Percentiles rank a stretch among this genome's conserved stretches.
Evolutionary conservation across 2,329 filamentous ascomycete genomes (phyloP).

Genomic region (Pseudocercospora fuligena): DNA sequence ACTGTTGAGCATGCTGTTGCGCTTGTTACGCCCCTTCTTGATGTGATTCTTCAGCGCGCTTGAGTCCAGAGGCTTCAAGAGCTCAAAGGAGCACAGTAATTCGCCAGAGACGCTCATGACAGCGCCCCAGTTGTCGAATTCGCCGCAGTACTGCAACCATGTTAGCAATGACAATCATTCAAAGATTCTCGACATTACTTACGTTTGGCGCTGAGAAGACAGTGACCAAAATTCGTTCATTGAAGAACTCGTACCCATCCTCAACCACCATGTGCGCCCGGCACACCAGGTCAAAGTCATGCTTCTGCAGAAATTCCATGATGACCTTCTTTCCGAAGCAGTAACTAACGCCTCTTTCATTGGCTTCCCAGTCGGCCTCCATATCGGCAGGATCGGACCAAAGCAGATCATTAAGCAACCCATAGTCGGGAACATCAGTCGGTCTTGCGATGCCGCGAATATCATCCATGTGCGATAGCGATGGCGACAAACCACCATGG

Average conservation of each 20-base stretch:
- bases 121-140: slow-evolving; percentile 99
- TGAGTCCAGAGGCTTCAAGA: slow-evolving; percentile 94
- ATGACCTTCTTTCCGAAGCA: slow-evolving; percentile 99
- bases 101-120: slow-evolving; percentile 97
- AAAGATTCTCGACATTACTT: slow-evolving; percentile 28
- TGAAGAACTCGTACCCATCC: slow-evolving; percentile 99
- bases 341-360: slow-evolving; percentile 95
- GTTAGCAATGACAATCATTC: not conserved
- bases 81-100: slow-evolving; percentile 93
- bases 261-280: slow-evolving; percentile 99
- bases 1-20: slow-evolving; percentile 94
- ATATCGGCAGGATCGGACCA: slow-evolving; percentile 99
- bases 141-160: slow-evolving; percentile 71
- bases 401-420: slow-evolving; percentile 88
- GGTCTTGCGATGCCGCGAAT: slow-evolving; percentile 94
- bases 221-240: slow-evolving; percentile 89
- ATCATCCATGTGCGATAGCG: slow-evolving; percentile 95
- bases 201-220: slow-evolving; percentile 98
- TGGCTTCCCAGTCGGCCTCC: slow-evolving; percentile 94
- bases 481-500: slow-evolving; percentile 91
- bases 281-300: slow-evolving; percentile 97
- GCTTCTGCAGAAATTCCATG: slow-evolving; percentile 88
- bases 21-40: slow-evolving; percentile 94
- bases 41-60: slow-evolving; percentile 97
- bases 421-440: slow-evolving; percentile 96